Evolutionary conservation across 2,329 filamentous ascomycete genomes (phyloP), one percentile per base, ranked within the genome.

Genomic region (Epicoccum sorghinum): DNA sequence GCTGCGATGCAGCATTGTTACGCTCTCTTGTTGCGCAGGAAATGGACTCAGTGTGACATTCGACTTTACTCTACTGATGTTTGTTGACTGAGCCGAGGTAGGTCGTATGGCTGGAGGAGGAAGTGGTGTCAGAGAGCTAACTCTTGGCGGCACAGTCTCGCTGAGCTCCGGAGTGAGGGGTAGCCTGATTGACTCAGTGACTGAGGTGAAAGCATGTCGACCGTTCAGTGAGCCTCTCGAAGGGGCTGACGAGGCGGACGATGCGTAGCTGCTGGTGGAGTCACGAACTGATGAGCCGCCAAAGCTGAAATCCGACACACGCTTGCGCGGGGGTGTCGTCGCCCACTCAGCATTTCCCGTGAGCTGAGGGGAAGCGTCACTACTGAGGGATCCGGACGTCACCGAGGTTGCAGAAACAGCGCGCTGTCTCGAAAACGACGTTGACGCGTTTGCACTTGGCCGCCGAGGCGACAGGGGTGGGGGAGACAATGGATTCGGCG

Each of bases 251-350:
- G 54, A 91, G 95, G 73, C 84, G 95, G 47, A 95, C 89, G 75
- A 91, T 93, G 75, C 93, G 95, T 69, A 92, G 93, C 75, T 86
- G 87, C 24, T 89, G 90, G 54, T 59, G 1, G 66, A 96, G 93
- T 76, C 91, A 92, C 64, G 93, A 93, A 75, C 89, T 91, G 78
- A 92, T 87, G 89, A 92, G 86, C n/a, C 79, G 90, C 46, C 62
- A 13, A 67, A 61, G 47, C 66, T 72, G 35, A 70, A 64, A 18
- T 64, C 67, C 29, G 68, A 68, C 2, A 65, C 57, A 13, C 65
- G 59, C 47, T 67, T 68, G 7, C 50, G 55, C 5, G 61, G 52
- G 24, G 57, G 35, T 29, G 41, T 46, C 14, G 58, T 52, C 4
- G 46, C 33, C 37, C 1, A 27, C 3, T 36, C 4, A 23, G 24